phyloP scores from a whole-genome alignment of 1,139 yeast genomes.

The Suhomyces wounanorum region DNA sequence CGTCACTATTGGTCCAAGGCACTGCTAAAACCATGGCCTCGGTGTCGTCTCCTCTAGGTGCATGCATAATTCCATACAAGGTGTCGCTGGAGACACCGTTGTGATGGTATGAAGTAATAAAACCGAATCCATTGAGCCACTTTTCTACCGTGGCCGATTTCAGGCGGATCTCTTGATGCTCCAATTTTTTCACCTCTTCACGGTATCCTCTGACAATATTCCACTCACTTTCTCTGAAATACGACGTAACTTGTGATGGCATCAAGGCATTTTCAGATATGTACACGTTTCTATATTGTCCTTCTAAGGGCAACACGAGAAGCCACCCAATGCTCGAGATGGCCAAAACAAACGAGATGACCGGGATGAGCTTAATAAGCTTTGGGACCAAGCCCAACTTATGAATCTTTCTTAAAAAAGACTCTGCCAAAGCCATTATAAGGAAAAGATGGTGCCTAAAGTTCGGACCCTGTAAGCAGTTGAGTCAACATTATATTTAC shows the following conservation, averaged over 20 bases:
- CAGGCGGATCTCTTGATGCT: slow-evolving; percentile 29
- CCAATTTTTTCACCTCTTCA: slow-evolving; percentile 51
- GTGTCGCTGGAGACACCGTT: slow-evolving; percentile 43
- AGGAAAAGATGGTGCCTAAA: not conserved
- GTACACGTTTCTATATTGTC: slow-evolving; percentile 80
- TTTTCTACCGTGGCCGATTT: slow-evolving; percentile 49
- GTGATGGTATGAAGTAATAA: slow-evolving; percentile 57
- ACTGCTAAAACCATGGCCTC: slow-evolving; percentile 92
- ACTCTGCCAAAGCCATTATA: slow-evolving; percentile 62
- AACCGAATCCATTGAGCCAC: slow-evolving; percentile 76
- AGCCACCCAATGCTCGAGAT: slow-evolving; percentile 69
- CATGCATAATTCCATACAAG: slow-evolving; percentile 82
- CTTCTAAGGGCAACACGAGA: slow-evolving; percentile 71
- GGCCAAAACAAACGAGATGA: slow-evolving; percentile 60
- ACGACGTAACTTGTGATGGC: slow-evolving; percentile 94
- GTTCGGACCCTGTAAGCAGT: not conserved
- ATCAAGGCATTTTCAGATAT: slow-evolving; percentile 94
- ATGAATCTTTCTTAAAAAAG: slow-evolving; percentile 52
- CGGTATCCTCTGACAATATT: slow-evolving; percentile 85
- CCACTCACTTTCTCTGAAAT: slow-evolving; percentile 95
- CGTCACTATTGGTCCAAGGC: slow-evolving; percentile 73
- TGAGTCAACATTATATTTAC: not conserved
- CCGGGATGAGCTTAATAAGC: slow-evolving; percentile 58
- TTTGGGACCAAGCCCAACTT: slow-evolving; percentile 62
- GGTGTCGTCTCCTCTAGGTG: slow-evolving; percentile 94